A percentile compares a stretch with the other conserved stretches of the same genome.
These are phyloP conservation scores for Saccharomycopsis hybrid DNA, from an alignment of 1,139 yeast genomes.

Conservation along the genomic window DNA sequence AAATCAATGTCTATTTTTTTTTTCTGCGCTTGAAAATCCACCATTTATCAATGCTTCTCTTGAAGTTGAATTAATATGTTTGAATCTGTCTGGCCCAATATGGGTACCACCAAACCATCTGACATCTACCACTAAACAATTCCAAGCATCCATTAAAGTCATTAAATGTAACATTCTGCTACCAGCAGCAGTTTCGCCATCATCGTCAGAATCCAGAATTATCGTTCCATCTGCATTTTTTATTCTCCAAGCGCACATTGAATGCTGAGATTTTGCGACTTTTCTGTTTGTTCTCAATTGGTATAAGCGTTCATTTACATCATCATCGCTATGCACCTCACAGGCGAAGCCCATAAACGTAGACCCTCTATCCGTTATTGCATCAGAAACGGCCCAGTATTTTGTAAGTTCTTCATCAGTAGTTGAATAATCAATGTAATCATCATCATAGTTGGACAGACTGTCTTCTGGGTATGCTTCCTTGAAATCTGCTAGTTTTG, in stretches of 20 bases:
- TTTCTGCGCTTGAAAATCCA: conserved; percentile 35
- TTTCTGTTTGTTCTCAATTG: conserved; percentile 56
- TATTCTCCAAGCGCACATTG: conserved; percentile 84
- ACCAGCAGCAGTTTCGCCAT: conserved; percentile 97
- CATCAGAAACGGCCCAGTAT: conserved; percentile 75
- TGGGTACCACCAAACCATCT: conserved; percentile 95
- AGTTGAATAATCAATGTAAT: conserved; percentile 24
- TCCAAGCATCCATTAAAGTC: conserved; percentile 77
- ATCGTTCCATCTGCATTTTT: conserved; percentile 37
- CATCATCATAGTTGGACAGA: conserved; percentile 25
- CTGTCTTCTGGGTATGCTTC: conserved; percentile 3
- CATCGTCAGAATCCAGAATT: conserved; percentile 83
- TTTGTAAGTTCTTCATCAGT: conserved; percentile 38
- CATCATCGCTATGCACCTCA: conserved; percentile 52
- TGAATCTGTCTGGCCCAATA: conserved; percentile 89
- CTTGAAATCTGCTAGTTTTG: conserved; percentile 1
- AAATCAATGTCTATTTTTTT: too few species aligned
- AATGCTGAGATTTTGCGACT: conserved; percentile 65
- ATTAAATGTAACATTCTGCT: conserved; percentile 75
- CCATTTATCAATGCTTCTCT: conserved; percentile 75
- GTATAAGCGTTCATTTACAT: conserved; percentile 51
- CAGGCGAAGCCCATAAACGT: conserved; percentile 77
- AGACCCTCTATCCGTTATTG: conserved; percentile 76
- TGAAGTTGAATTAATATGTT: conserved; percentile 85
- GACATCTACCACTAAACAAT: conserved; percentile 79